phyloP scores from a whole-genome alignment of 306 rosid species.

The Geum urbanum region DNA sequence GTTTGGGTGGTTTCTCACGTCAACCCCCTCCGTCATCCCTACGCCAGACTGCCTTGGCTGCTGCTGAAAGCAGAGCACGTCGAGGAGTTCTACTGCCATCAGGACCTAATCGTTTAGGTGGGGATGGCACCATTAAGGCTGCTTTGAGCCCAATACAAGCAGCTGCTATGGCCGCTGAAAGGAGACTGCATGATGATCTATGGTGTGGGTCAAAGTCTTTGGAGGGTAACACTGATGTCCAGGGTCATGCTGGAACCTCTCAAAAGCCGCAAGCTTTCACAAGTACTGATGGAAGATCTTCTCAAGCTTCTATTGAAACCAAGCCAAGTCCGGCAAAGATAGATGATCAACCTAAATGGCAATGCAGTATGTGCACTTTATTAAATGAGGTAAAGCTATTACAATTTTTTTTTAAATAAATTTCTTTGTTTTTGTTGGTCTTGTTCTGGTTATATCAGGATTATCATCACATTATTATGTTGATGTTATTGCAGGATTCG shows the following conservation, averaged over 20 bases:
- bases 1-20: constrained; percentile 49
- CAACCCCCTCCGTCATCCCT: constrained; percentile 35
- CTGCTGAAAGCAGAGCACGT: constrained; percentile 52
- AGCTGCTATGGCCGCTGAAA: constrained; percentile 65
- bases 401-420: neutral
- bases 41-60: constrained; percentile 44
- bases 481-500: constrained; percentile 34
- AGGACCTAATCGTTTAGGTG: constrained; percentile 57
- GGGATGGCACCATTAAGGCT: constrained; percentile 41
- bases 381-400: constrained; percentile 39
- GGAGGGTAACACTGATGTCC: constrained; percentile 22
- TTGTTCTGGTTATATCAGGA: neutral
- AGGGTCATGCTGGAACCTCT: constrained; percentile 28
- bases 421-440: neutral
- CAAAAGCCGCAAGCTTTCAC: constrained; percentile 16
- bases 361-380: constrained; percentile 45
- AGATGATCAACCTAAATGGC: constrained; percentile 38
- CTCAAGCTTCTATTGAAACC: constrained; percentile 20
- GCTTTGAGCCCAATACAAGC: constrained; percentile 61
- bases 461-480: neutral
- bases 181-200: constrained; percentile 55
- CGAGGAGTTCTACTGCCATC: constrained; percentile 40
- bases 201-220: constrained; percentile 56
- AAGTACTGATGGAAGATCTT: constrained; percentile 12
- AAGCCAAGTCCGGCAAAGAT: constrained; percentile 15